Evolutionary conservation across 2,329 filamentous ascomycete species (phyloP).

Genomic region (Chaetomium strumarium): DNA sequence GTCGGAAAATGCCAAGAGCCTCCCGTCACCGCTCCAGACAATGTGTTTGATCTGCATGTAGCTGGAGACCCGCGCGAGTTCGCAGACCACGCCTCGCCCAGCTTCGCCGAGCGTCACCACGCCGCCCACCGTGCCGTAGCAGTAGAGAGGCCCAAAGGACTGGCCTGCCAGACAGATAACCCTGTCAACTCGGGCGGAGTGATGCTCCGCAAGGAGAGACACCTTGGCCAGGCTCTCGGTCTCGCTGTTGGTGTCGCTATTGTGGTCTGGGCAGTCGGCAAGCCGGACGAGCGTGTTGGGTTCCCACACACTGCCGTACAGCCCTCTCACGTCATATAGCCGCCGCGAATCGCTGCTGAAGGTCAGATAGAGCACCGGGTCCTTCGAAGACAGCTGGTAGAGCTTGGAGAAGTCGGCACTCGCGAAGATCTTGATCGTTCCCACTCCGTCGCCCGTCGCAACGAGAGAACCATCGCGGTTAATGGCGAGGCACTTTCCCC

Average conservation of each 20-base stretch:
- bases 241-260: not conserved
- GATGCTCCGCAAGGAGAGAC: not conserved
- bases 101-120: conserved; percentile 4
- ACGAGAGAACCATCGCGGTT: conserved; percentile 28
- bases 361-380: conserved; percentile 15
- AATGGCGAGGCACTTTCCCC: conserved; percentile 22
- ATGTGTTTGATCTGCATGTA: conserved; percentile 7
- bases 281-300: conserved; percentile 20
- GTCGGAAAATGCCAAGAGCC: not conserved
- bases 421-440: conserved; percentile 26
- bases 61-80: not conserved
- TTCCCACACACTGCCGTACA: conserved; percentile 25
- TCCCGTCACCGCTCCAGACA: conserved; percentile 9
- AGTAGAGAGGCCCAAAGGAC: conserved; percentile 6
- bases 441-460: conserved; percentile 27
- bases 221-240: not conserved
- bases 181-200: not conserved
- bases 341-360: conserved; percentile 23
- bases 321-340: conserved; percentile 22
- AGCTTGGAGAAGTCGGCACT: conserved; percentile 24
- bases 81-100: conserved; percentile 2
- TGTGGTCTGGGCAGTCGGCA: conserved; percentile 10
- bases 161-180: conserved; percentile 4
- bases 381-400: conserved; percentile 28
- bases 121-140: conserved; percentile 11